Conservation (phyloP, 2,329 filamentous ascomycete species). For the Venturia effusa region DNA sequence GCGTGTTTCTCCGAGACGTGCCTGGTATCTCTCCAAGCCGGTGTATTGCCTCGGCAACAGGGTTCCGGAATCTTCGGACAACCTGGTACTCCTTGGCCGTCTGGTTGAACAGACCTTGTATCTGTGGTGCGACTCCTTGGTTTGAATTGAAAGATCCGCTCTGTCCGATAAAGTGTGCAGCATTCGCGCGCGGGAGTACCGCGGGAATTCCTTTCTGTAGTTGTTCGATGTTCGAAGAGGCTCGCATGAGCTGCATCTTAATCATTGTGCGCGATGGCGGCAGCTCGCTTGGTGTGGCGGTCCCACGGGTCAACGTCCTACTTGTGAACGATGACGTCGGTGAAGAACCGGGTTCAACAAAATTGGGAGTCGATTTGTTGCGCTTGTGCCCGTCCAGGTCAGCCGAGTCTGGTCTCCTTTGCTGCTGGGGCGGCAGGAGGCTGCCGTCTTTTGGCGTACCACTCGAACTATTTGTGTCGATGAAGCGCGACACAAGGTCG, state of each 20-base stretch:
- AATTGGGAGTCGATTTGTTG: slow-evolving; percentile 29
- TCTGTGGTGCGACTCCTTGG: slow-evolving; percentile 37
- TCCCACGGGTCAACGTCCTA: slow-evolving; percentile 15
- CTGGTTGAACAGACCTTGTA: slow-evolving; percentile 47
- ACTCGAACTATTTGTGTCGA: slow-evolving; percentile 22
- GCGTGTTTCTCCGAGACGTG: slow-evolving; percentile 19
- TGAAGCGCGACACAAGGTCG: slow-evolving; percentile 35
- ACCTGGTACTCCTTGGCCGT: slow-evolving; percentile 66
- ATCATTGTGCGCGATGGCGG: slow-evolving; percentile 57
- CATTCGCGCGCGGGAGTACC: slow-evolving; percentile 26
- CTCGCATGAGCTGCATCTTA: slow-evolving; percentile 64
- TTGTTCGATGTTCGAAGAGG: slow-evolving; percentile 60
- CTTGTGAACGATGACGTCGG: slow-evolving; percentile 12
- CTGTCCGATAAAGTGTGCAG: slow-evolving; percentile 23
- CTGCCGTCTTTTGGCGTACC: slow-evolving; percentile 29
- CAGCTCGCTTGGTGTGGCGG: slow-evolving; percentile 26
- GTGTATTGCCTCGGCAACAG: slow-evolving; percentile 51
- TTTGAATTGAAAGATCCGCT: slow-evolving; percentile 6
- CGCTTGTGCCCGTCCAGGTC: slow-evolving; percentile 22
- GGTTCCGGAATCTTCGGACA: slow-evolving; percentile 61
- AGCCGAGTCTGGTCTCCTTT: background rate
- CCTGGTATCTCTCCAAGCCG: slow-evolving; percentile 44
- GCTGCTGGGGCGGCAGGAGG: slow-evolving; percentile 21
- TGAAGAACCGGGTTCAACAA: slow-evolving; percentile 18
- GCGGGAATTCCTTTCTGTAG: slow-evolving; percentile 34